Evolutionary conservation across 1,284 basidiomycete genomes (phyloP).

Genomic region (Psilocybe mexicana): DNA sequence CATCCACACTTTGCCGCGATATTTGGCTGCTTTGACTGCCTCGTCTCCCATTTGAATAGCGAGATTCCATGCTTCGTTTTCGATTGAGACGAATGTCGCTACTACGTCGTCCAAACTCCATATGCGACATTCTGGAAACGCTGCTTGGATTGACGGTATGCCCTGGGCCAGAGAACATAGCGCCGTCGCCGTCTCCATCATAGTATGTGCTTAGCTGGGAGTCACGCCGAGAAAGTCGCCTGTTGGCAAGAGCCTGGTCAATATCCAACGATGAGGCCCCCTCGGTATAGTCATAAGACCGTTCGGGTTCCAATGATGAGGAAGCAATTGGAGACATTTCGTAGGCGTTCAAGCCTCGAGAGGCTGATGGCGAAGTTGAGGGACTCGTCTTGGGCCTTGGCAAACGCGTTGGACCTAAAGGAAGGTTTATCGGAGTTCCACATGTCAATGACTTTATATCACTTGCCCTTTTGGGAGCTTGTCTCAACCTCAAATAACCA

Average conservation of each 20-base stretch:
- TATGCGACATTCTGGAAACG: slow-evolving; percentile 72
- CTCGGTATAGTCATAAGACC: slow-evolving; percentile 72
- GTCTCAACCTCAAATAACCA: too few relatives aligned
- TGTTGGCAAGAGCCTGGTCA: slow-evolving; percentile 51
- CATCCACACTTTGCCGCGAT: slow-evolving; percentile 38
- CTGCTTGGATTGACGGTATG: slow-evolving; percentile 73
- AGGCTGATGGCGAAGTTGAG: slow-evolving; percentile 15
- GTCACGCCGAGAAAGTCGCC: slow-evolving; percentile 56
- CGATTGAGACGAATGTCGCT: slow-evolving; percentile 52
- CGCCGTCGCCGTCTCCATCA: slow-evolving; percentile 57
- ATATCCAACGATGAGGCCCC: slow-evolving; percentile 80
- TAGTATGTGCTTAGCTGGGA: slow-evolving; percentile 62
- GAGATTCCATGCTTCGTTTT: slow-evolving; percentile 53
- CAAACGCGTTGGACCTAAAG: background rate
- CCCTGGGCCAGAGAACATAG: slow-evolving; percentile 78
- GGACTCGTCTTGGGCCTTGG: slow-evolving; percentile 14
- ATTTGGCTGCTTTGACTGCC: slow-evolving; percentile 52
- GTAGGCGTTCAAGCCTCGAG: slow-evolving; percentile 26
- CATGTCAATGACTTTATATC: background rate
- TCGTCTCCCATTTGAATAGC: slow-evolving; percentile 43
- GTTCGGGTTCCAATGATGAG: slow-evolving; percentile 27
- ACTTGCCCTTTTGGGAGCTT: background rate
- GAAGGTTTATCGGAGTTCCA: background rate
- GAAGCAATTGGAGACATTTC: slow-evolving; percentile 43
- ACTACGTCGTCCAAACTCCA: slow-evolving; percentile 57